Base-by-base conservation (phyloP, 2,329 filamentous ascomycete species). In the Diaporthe amygdali region DNA sequence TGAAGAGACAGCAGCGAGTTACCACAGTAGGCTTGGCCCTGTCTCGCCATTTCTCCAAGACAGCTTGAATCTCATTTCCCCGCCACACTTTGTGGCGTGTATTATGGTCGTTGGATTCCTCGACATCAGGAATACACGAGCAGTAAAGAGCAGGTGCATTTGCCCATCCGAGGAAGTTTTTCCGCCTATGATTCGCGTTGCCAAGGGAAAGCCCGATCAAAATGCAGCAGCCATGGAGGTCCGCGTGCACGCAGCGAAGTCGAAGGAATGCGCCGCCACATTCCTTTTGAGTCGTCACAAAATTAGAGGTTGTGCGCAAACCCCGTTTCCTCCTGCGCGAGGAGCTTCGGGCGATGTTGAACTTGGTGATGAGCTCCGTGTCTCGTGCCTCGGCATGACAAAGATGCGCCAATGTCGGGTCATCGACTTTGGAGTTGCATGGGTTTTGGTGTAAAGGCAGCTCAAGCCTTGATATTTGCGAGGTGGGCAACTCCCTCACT, bases 171-270 rank as follows among this genome's bases (percentile, higher is more conserved):
- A 52, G 22, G n/a, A 17, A 41, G 32, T 70, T 70, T 70, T 70
- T 70, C 69, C 69, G 69, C 69, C 69, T 70, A 70, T 70, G 41
- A 32, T 68, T 34, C 37, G 41, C 46, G 47, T 22, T 59, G 69
- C 69, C 69, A 67, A 67, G 69, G 22, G 32, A 27, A 34, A 5
- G 20, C 17, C 34, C 30, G 51, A 39, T 47, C 46, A 63, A 41
- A 63, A 25, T 22, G 55, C 55, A 59, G 55, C 55, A 59, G 55
- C 55, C 22, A 8, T 39, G 54, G 27, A 61, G 39, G 39, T 61
- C 22, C 56, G 32, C 39, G 37, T 49, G 44, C 30, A 49, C 59
- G 30, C 30, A 34, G 34, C 27, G 4, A 64, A 27, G 14, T n/a
- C 59, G 20, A 49, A 49, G 59, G 44, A 22, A 64, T 37, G 30